Conservation (phyloP, 2,329 filamentous ascomycete genomes). For the Colletotrichum sansevieriae region DNA sequence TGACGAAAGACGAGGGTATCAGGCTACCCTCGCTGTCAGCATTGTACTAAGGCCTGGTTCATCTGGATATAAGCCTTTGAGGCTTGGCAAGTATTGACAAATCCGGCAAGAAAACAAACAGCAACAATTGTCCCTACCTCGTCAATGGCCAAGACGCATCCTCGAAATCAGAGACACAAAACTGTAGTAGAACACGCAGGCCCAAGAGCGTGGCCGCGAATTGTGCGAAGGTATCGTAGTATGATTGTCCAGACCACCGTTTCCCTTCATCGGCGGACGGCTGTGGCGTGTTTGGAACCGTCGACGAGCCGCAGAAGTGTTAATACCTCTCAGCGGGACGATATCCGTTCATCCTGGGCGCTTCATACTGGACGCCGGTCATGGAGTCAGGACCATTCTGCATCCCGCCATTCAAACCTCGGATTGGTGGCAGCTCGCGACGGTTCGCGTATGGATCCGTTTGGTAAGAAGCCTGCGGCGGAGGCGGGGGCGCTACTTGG, state of each 20-base stretch:
- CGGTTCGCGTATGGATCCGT: constrained; percentile 52
- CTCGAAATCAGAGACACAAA: constrained; percentile 22
- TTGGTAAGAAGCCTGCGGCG: constrained; percentile 46
- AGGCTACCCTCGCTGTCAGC: constrained; percentile 26
- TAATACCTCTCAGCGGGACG: constrained; percentile 56
- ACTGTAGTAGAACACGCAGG: constrained; percentile 39
- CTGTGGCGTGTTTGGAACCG: background rate
- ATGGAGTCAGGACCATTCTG: constrained; percentile 68
- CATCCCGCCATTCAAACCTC: constrained; percentile 62
- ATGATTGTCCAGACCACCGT: background rate
- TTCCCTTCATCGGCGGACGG: background rate
- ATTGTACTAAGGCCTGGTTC: constrained; percentile 19
- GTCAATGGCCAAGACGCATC: background rate
- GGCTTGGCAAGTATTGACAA: constrained; percentile 16
- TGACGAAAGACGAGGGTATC: constrained; percentile 36
- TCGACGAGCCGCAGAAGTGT: background rate
- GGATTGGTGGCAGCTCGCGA: constrained; percentile 69
- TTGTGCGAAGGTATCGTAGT: background rate
- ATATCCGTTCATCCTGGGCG: constrained; percentile 61
- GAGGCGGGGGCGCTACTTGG: constrained; percentile 42
- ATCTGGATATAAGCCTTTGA: constrained; percentile 18
- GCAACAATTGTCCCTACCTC: constrained; percentile 5
- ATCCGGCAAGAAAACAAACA: constrained; percentile 13
- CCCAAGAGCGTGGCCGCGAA: constrained; percentile 7
- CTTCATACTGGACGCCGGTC: constrained; percentile 75